These are phyloP conservation scores for Beauveria bassiana DNA, from an alignment of 2,329 filamentous ascomycete species.

Conservation along the genomic window DNA sequence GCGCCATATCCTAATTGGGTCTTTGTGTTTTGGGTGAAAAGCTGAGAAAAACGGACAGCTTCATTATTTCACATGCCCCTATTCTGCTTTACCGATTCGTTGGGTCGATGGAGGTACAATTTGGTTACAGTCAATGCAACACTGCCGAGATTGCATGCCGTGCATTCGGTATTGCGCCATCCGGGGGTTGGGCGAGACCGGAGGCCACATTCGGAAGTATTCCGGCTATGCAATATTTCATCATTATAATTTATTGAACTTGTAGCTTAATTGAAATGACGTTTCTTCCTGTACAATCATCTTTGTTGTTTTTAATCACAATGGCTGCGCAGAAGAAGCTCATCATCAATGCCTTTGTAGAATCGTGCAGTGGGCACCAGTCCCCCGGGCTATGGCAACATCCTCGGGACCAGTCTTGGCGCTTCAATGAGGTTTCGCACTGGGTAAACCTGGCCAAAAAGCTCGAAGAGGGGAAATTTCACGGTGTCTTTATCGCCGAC, in stretches of 20 bases:
- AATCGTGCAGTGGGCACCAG: conserved; percentile 36
- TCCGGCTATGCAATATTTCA: background rate
- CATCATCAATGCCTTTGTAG: conserved; percentile 36
- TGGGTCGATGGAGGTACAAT: background rate
- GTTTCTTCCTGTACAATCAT: too few species aligned
- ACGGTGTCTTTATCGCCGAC: conserved; percentile 61
- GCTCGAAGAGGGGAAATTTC: conserved; percentile 44
- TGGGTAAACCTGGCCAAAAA: conserved; percentile 49
- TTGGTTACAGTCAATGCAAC: background rate
- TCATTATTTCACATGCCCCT: background rate
- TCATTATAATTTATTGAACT: too few species aligned
- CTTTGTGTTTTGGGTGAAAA: background rate
- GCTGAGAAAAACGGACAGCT: background rate
- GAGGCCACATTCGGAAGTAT: background rate
- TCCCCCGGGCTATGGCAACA: conserved; percentile 48
- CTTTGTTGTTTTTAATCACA: background rate
- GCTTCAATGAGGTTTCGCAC: conserved; percentile 53
- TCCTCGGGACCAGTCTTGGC: conserved; percentile 52
- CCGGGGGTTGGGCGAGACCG: background rate
- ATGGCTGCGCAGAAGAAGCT: conserved; percentile 22
- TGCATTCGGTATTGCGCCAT: conserved; percentile 1
- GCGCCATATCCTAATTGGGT: background rate
- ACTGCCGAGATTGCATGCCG: background rate
- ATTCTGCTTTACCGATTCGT: background rate
- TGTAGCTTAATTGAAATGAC: too few species aligned